Conservation (phyloP, 2,329 filamentous ascomycete genomes). For the Cordyceps fumosorosea region DNA sequence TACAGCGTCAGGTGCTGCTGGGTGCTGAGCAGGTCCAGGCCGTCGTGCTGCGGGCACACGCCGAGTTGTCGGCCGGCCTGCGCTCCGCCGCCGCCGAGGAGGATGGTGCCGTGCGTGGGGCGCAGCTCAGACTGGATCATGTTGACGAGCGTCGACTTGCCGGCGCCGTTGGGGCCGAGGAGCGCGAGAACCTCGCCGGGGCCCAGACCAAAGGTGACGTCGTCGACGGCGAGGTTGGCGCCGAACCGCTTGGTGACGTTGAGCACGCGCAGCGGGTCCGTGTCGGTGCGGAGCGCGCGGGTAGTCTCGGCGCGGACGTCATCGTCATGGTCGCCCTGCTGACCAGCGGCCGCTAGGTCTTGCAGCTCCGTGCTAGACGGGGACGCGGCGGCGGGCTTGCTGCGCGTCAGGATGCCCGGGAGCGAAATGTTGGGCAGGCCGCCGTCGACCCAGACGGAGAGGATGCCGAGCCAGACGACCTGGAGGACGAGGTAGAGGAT, state of each 20-base stretch:
- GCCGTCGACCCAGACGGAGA: slow-evolving; percentile 71
- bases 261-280: slow-evolving; percentile 63
- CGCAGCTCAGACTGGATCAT: slow-evolving; percentile 74
- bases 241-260: slow-evolving; percentile 72
- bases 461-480: slow-evolving; percentile 55
- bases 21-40: slow-evolving; percentile 80
- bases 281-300: slow-evolving; percentile 46
- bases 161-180: slow-evolving; percentile 78
- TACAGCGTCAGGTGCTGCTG: slow-evolving; percentile 77
- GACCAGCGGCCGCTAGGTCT: slow-evolving; percentile 10
- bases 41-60: slow-evolving; percentile 77
- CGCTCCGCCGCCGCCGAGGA: slow-evolving; percentile 64
- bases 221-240: slow-evolving; percentile 65
- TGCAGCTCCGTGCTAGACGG: slow-evolving; percentile 19
- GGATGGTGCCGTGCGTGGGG: slow-evolving; percentile 58
- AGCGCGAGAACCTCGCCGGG: slow-evolving; percentile 74
- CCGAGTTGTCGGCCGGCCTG: slow-evolving; percentile 58
- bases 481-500: slow-evolving; percentile 74
- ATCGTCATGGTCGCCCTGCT: slow-evolving; percentile 20
- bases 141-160: slow-evolving; percentile 78
- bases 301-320: slow-evolving; percentile 45
- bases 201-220: slow-evolving; percentile 70
- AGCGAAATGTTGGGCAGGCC: slow-evolving; percentile 32
- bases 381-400: slow-evolving; percentile 22
- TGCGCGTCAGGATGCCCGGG: slow-evolving; percentile 42